A percentile compares a stretch with the other conserved stretches of the same genome.
phyloP scores from a whole-genome alignment of 2,329 filamentous ascomycete genomes.

The Epichloe brachyelytri region DNA sequence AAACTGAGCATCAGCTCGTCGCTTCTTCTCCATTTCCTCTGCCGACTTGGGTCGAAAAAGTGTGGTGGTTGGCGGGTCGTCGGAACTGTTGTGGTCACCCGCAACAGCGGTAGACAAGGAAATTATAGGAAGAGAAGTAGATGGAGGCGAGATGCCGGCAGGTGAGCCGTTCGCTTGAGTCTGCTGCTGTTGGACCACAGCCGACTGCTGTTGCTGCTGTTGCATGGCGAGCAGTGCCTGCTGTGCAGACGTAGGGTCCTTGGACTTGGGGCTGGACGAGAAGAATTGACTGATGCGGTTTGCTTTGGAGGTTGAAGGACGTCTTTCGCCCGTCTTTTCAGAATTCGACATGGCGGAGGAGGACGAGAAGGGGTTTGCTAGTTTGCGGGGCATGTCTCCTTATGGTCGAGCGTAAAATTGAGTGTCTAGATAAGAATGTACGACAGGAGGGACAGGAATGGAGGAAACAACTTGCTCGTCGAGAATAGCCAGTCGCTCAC shows the following conservation, averaged over 20 bases:
- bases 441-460: background rate
- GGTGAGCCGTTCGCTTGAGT: slow-evolving; percentile 30
- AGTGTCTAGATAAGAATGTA: background rate
- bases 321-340: slow-evolving; percentile 41
- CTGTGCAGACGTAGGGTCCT: slow-evolving; percentile 51
- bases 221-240: slow-evolving; percentile 57
- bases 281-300: slow-evolving; percentile 76
- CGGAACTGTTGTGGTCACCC: slow-evolving; percentile 57
- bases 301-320: slow-evolving; percentile 52
- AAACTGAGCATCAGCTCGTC: slow-evolving; percentile 78
- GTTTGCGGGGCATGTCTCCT: slow-evolving; percentile 45
- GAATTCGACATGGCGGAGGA: slow-evolving; percentile 32
- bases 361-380: slow-evolving; percentile 43
- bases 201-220: slow-evolving; percentile 23
- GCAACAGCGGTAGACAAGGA: slow-evolving; percentile 77
- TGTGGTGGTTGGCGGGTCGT: slow-evolving; percentile 62
- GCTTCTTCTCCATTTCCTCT: slow-evolving; percentile 65
- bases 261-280: slow-evolving; percentile 64
- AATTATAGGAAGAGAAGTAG: slow-evolving; percentile 75
- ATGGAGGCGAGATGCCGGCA: slow-evolving; percentile 55
- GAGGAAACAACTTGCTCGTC: background rate
- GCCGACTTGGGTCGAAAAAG: slow-evolving; percentile 80
- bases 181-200: slow-evolving; percentile 7
- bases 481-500: slow-evolving; percentile 1
- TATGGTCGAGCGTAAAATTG: background rate